A percentile compares a stretch with the other conserved stretches of the same genome.
Evolutionary conservation across 1,284 basidiomycete genomes (phyloP).

Genomic region (Puccinia brachypodii): DNA sequence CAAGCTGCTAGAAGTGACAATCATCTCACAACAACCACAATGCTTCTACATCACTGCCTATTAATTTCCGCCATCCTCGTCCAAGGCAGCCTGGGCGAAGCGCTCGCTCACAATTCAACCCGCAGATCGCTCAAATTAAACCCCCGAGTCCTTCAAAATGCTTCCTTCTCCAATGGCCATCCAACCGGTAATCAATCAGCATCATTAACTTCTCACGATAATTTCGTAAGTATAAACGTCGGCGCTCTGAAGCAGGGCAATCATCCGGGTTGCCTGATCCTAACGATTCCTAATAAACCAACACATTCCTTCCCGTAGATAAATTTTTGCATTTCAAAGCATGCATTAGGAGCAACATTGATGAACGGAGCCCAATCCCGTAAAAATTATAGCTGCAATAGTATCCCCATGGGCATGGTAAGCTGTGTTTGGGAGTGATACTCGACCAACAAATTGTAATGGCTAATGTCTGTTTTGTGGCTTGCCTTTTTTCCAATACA

Average conservation of each 20-base stretch:
- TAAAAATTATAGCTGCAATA: slow-evolving; percentile 30
- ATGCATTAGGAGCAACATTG: slow-evolving; percentile 6
- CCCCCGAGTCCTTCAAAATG: slow-evolving; percentile 9
- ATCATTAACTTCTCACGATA: slow-evolving; percentile 27
- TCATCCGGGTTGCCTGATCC: neutral
- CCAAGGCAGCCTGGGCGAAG: neutral
- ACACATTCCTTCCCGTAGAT: neutral
- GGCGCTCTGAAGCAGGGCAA: neutral
- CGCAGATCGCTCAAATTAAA: neutral
- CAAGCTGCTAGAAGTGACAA: neutral
- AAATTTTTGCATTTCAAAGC: slow-evolving; percentile 37
- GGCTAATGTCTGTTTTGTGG: neutral
- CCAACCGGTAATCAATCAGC: slow-evolving; percentile 26
- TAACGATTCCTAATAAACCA: neutral
- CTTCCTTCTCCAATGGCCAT: slow-evolving; percentile 10
- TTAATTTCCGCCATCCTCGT: neutral
- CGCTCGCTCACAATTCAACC: neutral
- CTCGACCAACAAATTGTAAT: neutral
- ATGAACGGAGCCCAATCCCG: slow-evolving; percentile 34
- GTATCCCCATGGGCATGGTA: slow-evolving; percentile 48
- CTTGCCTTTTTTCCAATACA: neutral
- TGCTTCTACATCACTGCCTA: neutral
- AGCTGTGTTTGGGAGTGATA: neutral
- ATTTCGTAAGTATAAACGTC: slow-evolving; percentile 28
- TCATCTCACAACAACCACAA: neutral